A percentile compares a stretch with the other conserved stretches of the same genome.
Evolutionary conservation across 495 filamentous ascomycete species (phyloP).

Genomic region (Thermothielavioides terrestris): DNA sequence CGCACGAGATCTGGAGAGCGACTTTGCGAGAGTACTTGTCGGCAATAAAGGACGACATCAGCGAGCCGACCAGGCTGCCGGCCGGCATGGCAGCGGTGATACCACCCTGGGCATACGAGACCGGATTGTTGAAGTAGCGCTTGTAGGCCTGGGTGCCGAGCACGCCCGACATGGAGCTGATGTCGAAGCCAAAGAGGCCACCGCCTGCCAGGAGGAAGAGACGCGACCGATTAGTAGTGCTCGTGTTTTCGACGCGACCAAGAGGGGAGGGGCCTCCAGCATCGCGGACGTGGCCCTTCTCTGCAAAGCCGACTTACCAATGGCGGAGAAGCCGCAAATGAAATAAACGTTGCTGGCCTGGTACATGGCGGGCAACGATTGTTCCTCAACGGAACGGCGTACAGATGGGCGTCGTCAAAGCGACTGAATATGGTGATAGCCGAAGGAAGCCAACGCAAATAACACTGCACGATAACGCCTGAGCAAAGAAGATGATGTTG

Average conservation of each 20-base stretch:
- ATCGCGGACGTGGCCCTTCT: too few relatives aligned
- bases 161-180: conserved; percentile 61
- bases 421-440: too few relatives aligned
- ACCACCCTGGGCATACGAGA: conserved; percentile 50
- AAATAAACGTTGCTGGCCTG: conserved; percentile 49
- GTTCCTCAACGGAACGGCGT: background rate
- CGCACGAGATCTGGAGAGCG: conserved; percentile 58
- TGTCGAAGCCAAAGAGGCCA: conserved; percentile 66
- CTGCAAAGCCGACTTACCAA: conserved; percentile 37
- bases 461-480: too few relatives aligned
- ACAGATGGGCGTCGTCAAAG: too few relatives aligned
- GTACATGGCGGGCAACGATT: conserved; percentile 22
- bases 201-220: too few relatives aligned
- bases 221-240: too few relatives aligned
- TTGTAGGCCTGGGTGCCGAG: conserved; percentile 54
- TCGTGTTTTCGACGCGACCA: too few relatives aligned
- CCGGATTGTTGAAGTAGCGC: conserved; percentile 50
- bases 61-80: conserved; percentile 64
- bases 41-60: conserved; percentile 56
- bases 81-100: conserved; percentile 66
- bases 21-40: conserved; percentile 60
- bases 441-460: background rate
- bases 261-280: too few relatives aligned
- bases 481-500: background rate
- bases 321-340: conserved; percentile 60